Evolutionary conservation across 176 grass and related monocot species (phyloP), one percentile per base, ranked within the genome.

Genomic region (Eremochloa ophiuroides): DNA sequence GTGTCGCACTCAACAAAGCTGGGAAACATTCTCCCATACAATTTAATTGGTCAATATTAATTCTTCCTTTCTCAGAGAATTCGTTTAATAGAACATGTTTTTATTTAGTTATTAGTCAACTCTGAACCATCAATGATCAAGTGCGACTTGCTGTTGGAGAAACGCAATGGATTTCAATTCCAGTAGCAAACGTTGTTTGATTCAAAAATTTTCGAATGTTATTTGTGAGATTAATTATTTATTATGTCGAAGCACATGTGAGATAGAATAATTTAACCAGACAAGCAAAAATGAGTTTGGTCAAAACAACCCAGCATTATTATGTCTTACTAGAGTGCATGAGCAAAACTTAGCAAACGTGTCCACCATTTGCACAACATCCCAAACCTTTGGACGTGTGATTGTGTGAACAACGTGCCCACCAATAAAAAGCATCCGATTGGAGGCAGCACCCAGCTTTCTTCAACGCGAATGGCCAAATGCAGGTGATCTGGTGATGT

Each of bases 371-470:
- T 20, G 22, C 16, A 70, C 35, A 47, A 65, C 27, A 80, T 39
- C 18, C 35, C 23, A 64, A 83, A 28, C 40, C 58, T 74, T 38
- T 34, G 69, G 53, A 74, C 22, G 80, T 83, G 69, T 38, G 27
- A 42, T 53, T 53, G 7, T 53, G 48, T 53, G 48, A 53, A 48
- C 38, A 62, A 33, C 20, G 13, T 64, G 69, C 58, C 55, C 69
- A 74, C 55, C 80, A 73, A 82, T n/a, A n/a, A n/a, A 62, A 73
- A 73, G 29, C 58, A 74, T 10, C 22, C 35, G 22, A 50, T 63
- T 46, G 70, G 59, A 83, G 40, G 16, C 46, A 18, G 69, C 22
- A 35, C 38, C 60, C 39, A n/a, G 13, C 15, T 61, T 26, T 68
- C 18, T 6, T 18, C 13, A 17, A 44, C 14, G 41, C 41, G 44